A percentile compares a stretch with the other conserved stretches of the same genome.
phyloP scores from a whole-genome alignment of 73 alveolate genomes.

The Paramecium caudatum region DNA sequence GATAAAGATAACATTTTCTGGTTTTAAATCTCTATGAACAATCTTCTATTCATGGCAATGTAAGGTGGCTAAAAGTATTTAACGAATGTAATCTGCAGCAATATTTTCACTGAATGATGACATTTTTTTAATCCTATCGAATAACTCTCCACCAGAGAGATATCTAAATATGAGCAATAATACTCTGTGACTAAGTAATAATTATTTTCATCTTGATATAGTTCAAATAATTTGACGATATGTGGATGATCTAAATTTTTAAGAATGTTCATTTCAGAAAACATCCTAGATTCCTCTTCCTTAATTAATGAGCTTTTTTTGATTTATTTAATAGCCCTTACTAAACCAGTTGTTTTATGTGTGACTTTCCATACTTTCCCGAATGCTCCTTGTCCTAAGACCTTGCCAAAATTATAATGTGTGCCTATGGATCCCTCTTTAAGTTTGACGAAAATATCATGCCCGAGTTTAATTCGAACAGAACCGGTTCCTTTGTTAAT shows the following conservation, averaged over 20 bases:
- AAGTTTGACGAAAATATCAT: slow-evolving; percentile 53
- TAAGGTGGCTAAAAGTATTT: slow-evolving; percentile 84
- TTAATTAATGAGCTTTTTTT: slow-evolving; percentile 29
- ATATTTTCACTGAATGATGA: slow-evolving; percentile 84
- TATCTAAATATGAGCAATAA: slow-evolving; percentile 11
- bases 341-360: slow-evolving; percentile 72
- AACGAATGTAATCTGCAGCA: slow-evolving; percentile 87
- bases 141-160: slow-evolving; percentile 88
- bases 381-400: slow-evolving; percentile 68
- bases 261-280: slow-evolving; percentile 60
- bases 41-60: slow-evolving; percentile 89
- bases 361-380: slow-evolving; percentile 74
- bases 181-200: slow-evolving; percentile 89
- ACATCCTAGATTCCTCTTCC: slow-evolving; percentile 60
- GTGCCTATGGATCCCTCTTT: slow-evolving; percentile 50
- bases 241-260: slow-evolving; percentile 72
- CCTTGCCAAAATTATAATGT: slow-evolving; percentile 63
- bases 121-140: slow-evolving; percentile 79
- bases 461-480: slow-evolving; percentile 29
- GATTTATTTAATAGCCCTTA: slow-evolving; percentile 71
- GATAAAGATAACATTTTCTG: slow-evolving; percentile 91
- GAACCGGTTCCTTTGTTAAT: neutral
- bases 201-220: slow-evolving; percentile 86
- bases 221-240: slow-evolving; percentile 83
- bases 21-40: slow-evolving; percentile 94